These are phyloP conservation scores for Oldenlandia corymbosa DNA, from an alignment of 257 asterid genomes.

Conservation along the genomic window DNA sequence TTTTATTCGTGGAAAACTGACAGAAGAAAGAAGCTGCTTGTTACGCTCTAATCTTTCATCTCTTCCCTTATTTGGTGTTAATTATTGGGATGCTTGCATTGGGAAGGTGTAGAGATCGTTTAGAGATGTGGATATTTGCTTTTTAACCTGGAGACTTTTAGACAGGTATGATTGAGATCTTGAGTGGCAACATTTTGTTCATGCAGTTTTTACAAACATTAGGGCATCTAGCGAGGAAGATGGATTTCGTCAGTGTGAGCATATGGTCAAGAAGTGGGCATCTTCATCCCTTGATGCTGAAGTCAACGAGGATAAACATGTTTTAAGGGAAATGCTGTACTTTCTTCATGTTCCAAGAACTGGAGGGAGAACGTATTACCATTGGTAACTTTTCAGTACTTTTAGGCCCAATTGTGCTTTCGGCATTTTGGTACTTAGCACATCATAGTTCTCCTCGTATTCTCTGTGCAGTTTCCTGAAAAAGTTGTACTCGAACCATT, in stretches of 20 bases:
- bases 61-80: neutral
- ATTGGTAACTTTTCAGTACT: constrained; percentile 48
- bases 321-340: constrained; percentile 76
- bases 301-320: constrained; percentile 55
- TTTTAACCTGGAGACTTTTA: neutral
- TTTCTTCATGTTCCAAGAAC: constrained; percentile 98
- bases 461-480: constrained; percentile 63
- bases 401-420: neutral
- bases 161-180: neutral
- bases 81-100: neutral
- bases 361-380: constrained; percentile 88
- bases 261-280: constrained; percentile 76
- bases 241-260: constrained; percentile 55
- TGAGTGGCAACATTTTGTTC: neutral
- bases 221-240: constrained; percentile 38
- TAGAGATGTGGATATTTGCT: neutral
- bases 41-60: neutral
- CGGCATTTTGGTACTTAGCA: neutral
- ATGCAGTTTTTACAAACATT: constrained; percentile 37
- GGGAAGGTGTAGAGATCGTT: neutral
- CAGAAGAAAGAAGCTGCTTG: neutral
- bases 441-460: constrained; percentile 6
- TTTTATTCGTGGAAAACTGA: neutral
- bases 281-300: constrained; percentile 54
- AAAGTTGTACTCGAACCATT: constrained; percentile 58